Conservation (phyloP, 139 green algal genomes). For the Mesostigma viride region DNA sequence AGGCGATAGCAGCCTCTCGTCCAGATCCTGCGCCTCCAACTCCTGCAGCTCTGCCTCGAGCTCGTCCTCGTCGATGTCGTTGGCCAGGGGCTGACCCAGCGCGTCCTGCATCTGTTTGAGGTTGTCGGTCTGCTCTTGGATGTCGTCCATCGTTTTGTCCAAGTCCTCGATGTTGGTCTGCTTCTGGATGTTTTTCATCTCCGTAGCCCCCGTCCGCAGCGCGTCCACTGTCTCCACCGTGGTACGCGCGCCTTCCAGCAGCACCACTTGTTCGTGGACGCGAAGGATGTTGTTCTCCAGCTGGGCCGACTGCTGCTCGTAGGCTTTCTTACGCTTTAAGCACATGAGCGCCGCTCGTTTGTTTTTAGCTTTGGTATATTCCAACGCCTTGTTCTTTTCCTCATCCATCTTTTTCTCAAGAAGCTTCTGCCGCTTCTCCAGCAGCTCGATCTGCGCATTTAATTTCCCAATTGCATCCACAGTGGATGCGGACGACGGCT, state of each 20-base stretch:
- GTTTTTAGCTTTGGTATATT: constrained; percentile 70
- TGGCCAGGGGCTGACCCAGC: constrained; percentile 58
- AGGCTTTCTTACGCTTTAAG: constrained; percentile 90
- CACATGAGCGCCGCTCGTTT: constrained; percentile 71
- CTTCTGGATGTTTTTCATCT: constrained; percentile 38
- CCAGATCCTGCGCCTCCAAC: constrained; percentile 42
- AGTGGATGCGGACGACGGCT: not conserved
- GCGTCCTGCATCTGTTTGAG: constrained; percentile 83
- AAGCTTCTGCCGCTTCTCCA: constrained; percentile 76
- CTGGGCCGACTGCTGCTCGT: constrained; percentile 68
- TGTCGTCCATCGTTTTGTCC: constrained; percentile 81
- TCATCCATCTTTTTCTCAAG: constrained; percentile 70
- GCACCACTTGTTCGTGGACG: constrained; percentile 66
- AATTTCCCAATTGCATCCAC: not conserved
- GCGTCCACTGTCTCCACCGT: constrained; percentile 71
- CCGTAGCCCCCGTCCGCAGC: constrained; percentile 15
- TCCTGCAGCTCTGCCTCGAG: constrained; percentile 46
- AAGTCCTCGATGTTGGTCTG: constrained; percentile 87
- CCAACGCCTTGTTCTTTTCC: constrained; percentile 71
- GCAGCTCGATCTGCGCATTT: constrained; percentile 50
- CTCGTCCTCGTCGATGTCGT: constrained; percentile 68
- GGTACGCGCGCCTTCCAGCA: constrained; percentile 75
- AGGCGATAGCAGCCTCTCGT: constrained; percentile 37
- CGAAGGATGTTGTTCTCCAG: constrained; percentile 75
- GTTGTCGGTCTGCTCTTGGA: constrained; percentile 80